These are phyloP conservation scores for Coemansia sp. DNA, from an alignment of 192 early-diverging fungal genomes.

Conservation along the genomic window DNA sequence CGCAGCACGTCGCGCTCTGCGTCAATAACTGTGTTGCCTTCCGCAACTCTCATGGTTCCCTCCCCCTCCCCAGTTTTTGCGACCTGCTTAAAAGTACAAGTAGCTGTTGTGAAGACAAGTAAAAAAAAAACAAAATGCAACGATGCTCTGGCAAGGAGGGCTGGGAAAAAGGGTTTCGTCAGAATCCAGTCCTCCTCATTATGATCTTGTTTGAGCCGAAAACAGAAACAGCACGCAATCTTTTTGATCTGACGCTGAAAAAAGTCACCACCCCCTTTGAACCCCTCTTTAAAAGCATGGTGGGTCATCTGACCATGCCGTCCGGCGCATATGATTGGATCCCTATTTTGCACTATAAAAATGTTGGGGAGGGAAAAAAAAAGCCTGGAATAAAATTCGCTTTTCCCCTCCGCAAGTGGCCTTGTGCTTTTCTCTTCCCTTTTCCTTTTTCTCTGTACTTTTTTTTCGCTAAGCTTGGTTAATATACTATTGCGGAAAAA, in stretches of 20 bases:
- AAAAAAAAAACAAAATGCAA: too few relatives aligned
- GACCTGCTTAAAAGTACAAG: too few relatives aligned
- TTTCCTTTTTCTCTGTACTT: conserved; percentile 35
- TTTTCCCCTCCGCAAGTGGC: not conserved
- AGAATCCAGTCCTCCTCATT: too few relatives aligned
- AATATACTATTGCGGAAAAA: conserved; percentile 31
- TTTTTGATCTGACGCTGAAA: not conserved
- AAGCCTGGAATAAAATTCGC: conserved; percentile 4
- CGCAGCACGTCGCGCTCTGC: conserved; percentile 28
- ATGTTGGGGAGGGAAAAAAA: conserved; percentile 15
- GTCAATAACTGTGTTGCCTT: not conserved
- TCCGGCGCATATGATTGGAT: conserved; percentile 14
- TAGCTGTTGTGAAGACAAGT: too few relatives aligned
- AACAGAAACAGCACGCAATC: too few relatives aligned
- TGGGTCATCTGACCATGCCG: conserved; percentile 11
- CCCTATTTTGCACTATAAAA: not conserved
- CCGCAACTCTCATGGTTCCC: too few relatives aligned
- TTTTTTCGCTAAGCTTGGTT: conserved; percentile 32
- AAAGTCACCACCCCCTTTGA: too few relatives aligned
- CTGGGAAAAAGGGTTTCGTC: too few relatives aligned
- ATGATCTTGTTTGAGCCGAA: too few relatives aligned
- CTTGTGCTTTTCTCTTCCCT: conserved; percentile 25
- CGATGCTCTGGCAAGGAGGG: too few relatives aligned
- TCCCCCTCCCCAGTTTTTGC: too few relatives aligned
- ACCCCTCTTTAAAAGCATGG: too few relatives aligned